Conservation (phyloP, 2,329 filamentous ascomycete genomes). For the Pestalotiopsis sp. region DNA sequence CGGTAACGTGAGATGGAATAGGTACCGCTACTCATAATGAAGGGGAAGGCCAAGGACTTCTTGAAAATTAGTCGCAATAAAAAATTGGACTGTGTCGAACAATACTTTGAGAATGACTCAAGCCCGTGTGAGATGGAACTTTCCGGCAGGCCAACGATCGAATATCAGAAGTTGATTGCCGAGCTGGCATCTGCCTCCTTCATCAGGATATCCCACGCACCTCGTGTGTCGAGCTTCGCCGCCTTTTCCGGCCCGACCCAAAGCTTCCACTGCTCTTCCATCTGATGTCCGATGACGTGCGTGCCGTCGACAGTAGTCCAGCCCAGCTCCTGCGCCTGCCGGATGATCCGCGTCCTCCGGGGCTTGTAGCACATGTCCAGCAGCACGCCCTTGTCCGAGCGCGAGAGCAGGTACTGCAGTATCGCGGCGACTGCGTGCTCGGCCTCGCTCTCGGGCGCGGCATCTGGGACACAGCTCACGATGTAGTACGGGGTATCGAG, state of each 20-base stretch:
- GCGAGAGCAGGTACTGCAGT: not conserved
- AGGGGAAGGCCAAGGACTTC: too few species aligned
- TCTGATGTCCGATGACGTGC: slow-evolving; percentile 7
- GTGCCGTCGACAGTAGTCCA: slow-evolving; percentile 7
- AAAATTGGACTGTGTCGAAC: too few species aligned
- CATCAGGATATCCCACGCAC: not conserved
- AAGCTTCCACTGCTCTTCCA: slow-evolving; percentile 1
- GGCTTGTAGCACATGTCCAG: slow-evolving; percentile 11
- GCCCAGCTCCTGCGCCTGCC: not conserved
- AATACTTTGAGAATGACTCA: too few species aligned
- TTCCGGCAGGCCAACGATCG: not conserved
- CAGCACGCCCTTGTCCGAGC: not conserved
- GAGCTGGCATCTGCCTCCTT: not conserved
- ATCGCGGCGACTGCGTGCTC: not conserved
- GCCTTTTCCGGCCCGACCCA: slow-evolving; percentile 1
- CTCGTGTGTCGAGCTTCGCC: not conserved
- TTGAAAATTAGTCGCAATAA: too few species aligned
- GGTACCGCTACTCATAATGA: too few species aligned
- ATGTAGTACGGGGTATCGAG: slow-evolving; percentile 1
- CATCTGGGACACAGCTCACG: not conserved
- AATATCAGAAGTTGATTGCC: not conserved
- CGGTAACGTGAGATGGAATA: too few species aligned
- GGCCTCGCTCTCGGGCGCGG: not conserved
- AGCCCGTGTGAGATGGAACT: not conserved
- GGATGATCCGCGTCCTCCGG: slow-evolving; percentile 6